Percentiles rank a stretch among this genome's conserved stretches.
phyloP scores from a whole-genome alignment of 768 basidiomycete genomes.

The Dioszegia aurantiaca region DNA sequence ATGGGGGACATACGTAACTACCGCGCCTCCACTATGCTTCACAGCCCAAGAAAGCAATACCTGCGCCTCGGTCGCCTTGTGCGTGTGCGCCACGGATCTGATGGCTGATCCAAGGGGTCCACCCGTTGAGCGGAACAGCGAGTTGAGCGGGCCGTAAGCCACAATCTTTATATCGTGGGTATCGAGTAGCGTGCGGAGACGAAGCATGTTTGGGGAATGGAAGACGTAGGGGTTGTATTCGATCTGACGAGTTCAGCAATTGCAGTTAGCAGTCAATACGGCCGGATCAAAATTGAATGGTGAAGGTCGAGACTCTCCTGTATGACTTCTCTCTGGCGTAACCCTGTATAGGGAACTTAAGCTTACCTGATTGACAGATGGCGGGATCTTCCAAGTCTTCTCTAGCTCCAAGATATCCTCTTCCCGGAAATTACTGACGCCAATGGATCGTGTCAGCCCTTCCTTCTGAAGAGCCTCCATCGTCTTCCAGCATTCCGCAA shows the following conservation, averaged over 20 bases:
- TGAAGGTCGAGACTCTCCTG: no score
- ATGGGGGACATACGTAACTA: conserved; percentile 7
- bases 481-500: conserved; percentile 61
- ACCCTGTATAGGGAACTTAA: no score
- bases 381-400: conserved; percentile 44
- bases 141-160: conserved; percentile 42
- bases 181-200: conserved; percentile 43
- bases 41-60: conserved; percentile 38
- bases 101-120: conserved; percentile 28
- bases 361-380: conserved; percentile 53
- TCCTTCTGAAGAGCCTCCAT: conserved; percentile 61
- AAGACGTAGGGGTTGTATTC: conserved; percentile 54
- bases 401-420: conserved; percentile 50
- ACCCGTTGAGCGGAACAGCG: conserved; percentile 20
- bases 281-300: no score
- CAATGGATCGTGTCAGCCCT: conserved; percentile 55
- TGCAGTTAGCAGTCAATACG: background rate
- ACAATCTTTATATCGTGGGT: conserved; percentile 44
- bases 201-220: conserved; percentile 26
- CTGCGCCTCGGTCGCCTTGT: conserved; percentile 30
- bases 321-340: no score
- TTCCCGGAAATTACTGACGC: conserved; percentile 54
- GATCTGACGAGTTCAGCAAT: conserved; percentile 39
- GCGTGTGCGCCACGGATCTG: conserved; percentile 24
- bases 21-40: conserved; percentile 4